Conservation (phyloP, 2,329 filamentous ascomycete genomes). For the Aureobasidium sp. region DNA sequence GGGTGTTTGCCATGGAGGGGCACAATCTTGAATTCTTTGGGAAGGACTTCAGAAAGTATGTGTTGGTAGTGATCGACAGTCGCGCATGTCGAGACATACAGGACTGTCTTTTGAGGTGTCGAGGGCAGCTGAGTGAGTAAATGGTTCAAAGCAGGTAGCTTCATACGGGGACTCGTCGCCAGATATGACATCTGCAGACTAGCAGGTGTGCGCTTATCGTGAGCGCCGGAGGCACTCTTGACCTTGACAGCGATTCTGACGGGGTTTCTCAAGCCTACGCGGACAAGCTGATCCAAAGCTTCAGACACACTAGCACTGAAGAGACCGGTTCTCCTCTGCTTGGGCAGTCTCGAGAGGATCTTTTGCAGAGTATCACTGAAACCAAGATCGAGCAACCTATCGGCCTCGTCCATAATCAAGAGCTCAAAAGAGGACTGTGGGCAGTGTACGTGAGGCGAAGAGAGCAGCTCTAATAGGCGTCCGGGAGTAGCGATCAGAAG, state of each 20-base stretch:
- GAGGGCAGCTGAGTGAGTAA: constrained; percentile 60
- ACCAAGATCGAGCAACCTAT: constrained; percentile 83
- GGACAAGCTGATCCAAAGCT: constrained; percentile 85
- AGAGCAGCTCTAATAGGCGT: constrained; percentile 77
- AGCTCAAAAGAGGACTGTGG: constrained; percentile 85
- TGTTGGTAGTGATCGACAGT: constrained; percentile 91
- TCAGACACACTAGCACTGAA: constrained; percentile 97
- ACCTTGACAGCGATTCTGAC: constrained; percentile 94
- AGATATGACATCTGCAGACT: constrained; percentile 90
- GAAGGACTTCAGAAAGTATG: constrained; percentile 66
- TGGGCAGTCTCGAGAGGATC: constrained; percentile 77
- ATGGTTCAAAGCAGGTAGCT: constrained; percentile 65
- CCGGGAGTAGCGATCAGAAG: constrained; percentile 87
- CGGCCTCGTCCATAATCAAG: constrained; percentile 89
- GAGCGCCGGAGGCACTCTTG: constrained; percentile 63
- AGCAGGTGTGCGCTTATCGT: constrained; percentile 83
- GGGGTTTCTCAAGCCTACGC: constrained; percentile 85
- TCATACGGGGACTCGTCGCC: constrained; percentile 66
- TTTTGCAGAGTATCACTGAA: constrained; percentile 87
- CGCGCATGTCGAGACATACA: constrained; percentile 90
- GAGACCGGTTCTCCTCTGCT: constrained; percentile 85
- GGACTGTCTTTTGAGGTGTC: constrained; percentile 73
- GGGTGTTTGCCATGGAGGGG: constrained; percentile 90
- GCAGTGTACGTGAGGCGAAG: constrained; percentile 80
- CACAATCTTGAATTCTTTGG: constrained; percentile 58